These are phyloP conservation scores for Magnolia changhungtana DNA, from an alignment of 164 flowering plant species.

Conservation along the genomic window DNA sequence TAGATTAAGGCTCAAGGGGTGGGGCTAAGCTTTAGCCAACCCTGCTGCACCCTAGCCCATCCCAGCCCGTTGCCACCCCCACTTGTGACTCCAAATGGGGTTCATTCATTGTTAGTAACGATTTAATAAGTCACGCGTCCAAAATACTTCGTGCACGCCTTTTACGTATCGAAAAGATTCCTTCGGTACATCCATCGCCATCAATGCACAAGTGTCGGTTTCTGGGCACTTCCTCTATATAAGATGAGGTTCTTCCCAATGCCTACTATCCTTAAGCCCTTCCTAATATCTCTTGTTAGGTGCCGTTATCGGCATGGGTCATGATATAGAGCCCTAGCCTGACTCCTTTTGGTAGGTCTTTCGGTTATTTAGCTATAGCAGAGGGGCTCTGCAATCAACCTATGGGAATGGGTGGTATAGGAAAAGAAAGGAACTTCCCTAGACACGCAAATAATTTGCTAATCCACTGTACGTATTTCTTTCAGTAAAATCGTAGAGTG, in stretches of 20 bases:
- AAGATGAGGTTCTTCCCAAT: background rate
- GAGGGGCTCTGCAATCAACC: background rate
- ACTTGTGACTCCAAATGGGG: background rate
- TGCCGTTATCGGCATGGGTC: background rate
- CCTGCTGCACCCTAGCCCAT: too few species aligned
- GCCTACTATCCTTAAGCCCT: background rate
- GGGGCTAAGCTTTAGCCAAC: too few species aligned
- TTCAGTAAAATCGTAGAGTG: too few species aligned
- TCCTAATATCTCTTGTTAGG: background rate
- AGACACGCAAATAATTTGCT: too few species aligned
- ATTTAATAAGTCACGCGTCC: background rate
- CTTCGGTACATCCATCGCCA: background rate
- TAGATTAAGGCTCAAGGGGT: too few species aligned
- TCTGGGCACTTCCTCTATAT: background rate
- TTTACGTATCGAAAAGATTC: too few species aligned
- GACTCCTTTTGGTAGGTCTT: background rate
- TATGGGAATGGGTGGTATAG: background rate
- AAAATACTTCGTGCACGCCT: too few species aligned
- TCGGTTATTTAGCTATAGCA: background rate
- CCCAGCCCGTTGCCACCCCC: background rate
- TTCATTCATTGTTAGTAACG: background rate
- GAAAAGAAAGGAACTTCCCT: background rate
- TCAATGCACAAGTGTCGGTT: background rate
- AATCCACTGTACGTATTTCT: too few species aligned
- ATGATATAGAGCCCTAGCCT: background rate